Percentiles rank a stretch among this genome's conserved stretches.
These are phyloP conservation scores for Aureobasidium subglaciale DNA, from an alignment of 2,329 filamentous ascomycete genomes.

Conservation along the genomic window DNA sequence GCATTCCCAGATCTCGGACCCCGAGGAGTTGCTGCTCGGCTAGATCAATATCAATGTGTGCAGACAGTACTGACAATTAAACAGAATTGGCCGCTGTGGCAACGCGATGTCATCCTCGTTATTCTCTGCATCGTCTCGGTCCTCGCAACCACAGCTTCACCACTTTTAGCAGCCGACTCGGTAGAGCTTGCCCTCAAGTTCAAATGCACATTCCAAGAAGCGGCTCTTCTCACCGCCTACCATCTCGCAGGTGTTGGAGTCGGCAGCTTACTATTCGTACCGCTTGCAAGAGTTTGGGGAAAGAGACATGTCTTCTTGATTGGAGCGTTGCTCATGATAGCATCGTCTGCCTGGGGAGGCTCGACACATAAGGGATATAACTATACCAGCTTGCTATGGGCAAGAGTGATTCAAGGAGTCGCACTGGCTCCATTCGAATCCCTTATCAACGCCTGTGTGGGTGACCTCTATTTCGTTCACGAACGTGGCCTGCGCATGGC, in stretches of 20 bases:
- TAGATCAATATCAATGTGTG: background rate
- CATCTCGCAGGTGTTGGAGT: constrained; percentile 77
- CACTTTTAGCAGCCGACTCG: constrained; percentile 83
- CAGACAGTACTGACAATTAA: background rate
- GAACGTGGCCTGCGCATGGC: constrained; percentile 80
- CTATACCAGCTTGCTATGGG: constrained; percentile 67
- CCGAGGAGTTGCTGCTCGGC: background rate
- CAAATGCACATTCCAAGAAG: constrained; percentile 58
- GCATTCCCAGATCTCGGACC: background rate
- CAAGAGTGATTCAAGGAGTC: constrained; percentile 78
- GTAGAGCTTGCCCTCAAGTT: constrained; percentile 67
- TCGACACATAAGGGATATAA: constrained; percentile 48
- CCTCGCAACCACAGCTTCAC: constrained; percentile 75
- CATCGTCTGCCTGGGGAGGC: constrained; percentile 72
- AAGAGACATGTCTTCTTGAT: constrained; percentile 83
- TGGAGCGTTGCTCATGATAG: constrained; percentile 65
- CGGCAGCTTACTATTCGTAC: constrained; percentile 77
- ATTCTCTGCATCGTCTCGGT: constrained; percentile 74
- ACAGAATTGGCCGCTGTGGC: constrained; percentile 80
- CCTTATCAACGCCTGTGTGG: constrained; percentile 79
- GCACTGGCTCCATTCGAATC: constrained; percentile 85
- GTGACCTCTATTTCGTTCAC: constrained; percentile 86
- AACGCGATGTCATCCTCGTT: constrained; percentile 71
- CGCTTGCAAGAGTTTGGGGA: constrained; percentile 82
- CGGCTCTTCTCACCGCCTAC: constrained; percentile 79